Base-by-base conservation (phyloP, 1,284 basidiomycete species). In the Ustilago crameri region DNA sequence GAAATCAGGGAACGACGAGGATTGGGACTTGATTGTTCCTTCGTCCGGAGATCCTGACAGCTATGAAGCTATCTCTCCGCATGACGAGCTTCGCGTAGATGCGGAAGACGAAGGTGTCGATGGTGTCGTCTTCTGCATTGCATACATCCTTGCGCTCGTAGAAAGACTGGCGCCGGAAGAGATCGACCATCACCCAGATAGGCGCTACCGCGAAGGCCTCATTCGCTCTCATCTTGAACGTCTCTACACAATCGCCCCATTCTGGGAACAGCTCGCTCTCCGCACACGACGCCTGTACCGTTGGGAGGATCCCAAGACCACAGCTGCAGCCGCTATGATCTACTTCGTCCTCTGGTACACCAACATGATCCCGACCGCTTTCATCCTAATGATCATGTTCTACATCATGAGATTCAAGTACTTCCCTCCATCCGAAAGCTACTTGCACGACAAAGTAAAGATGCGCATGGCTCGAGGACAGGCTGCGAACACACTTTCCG, bases 341-440 rank as follows among this genome's bases (percentile, higher is more conserved):
- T 83, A 83, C 59, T 83, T 82, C 62, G 74, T 79, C n/a, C 67
- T 83, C 15, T 83, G 81, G 81, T 81, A 78, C 49, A 76, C 75
- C 48, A 78, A 83, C 47, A 58, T 81, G 59, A 69, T 83, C n/a
- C 79, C 79, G 1, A 76, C 79, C 0, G 80, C 81, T 12, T 81
- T 82, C 50, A 57, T 80, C n/a, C 63, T 78, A 26, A 72, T 55
- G 46, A 51, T 81, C 52, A 75, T 81, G 51, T 82, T 76, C 67
- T 74, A 69, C 54, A 75, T 82, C 42, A 61, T 76, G 63, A 68
- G 79, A 18, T 83, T 82, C 68, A 80, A 81, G 47, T 83, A 79
- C 60, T 78, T 83, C 48, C 81, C 80, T 17, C 81, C 81, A 3
- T 76, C 78, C 40, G 79, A 79, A 23, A 79, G 76, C 42, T 76